These are phyloP conservation scores for Colletotrichum sp. DNA, from an alignment of 2,329 filamentous ascomycete species.

Conservation along the genomic window DNA sequence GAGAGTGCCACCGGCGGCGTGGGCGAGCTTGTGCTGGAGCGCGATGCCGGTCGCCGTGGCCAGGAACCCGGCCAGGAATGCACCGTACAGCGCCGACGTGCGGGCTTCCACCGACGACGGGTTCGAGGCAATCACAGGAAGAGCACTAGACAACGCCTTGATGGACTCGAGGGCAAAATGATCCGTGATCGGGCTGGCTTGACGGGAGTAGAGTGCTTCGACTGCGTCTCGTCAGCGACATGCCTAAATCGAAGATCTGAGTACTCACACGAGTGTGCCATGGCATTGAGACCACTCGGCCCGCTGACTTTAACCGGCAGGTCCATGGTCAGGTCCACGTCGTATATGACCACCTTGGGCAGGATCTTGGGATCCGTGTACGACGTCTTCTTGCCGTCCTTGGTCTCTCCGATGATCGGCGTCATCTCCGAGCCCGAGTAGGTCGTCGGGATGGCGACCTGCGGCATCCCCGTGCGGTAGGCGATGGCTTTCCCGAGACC, in stretches of 20 bases:
- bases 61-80: slow-evolving; percentile 12
- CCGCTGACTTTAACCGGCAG: slow-evolving; percentile 13
- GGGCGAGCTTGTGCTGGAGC: slow-evolving; percentile 20
- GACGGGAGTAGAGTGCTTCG: slow-evolving; percentile 15
- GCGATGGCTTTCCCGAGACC: slow-evolving; percentile 62
- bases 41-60: slow-evolving; percentile 14
- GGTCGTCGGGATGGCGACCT: slow-evolving; percentile 65
- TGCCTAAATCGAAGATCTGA: neutral
- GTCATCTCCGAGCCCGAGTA: slow-evolving; percentile 68
- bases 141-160: slow-evolving; percentile 33
- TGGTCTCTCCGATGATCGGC: slow-evolving; percentile 33
- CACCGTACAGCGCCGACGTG: slow-evolving; percentile 17
- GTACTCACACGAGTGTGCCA: slow-evolving; percentile 18
- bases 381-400: slow-evolving; percentile 21
- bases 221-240: neutral
- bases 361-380: slow-evolving; percentile 14
- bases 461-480: slow-evolving; percentile 56
- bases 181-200: slow-evolving; percentile 14
- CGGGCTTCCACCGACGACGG: slow-evolving; percentile 51
- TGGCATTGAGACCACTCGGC: slow-evolving; percentile 19
- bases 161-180: slow-evolving; percentile 19
- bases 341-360: slow-evolving; percentile 21
- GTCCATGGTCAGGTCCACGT: slow-evolving; percentile 18
- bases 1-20: slow-evolving; percentile 12
- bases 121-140: slow-evolving; percentile 56